A percentile compares a stretch with the other conserved stretches of the same genome.
Evolutionary conservation across 257 asterid species (phyloP).

Genomic region (Solanum habrochaites): DNA sequence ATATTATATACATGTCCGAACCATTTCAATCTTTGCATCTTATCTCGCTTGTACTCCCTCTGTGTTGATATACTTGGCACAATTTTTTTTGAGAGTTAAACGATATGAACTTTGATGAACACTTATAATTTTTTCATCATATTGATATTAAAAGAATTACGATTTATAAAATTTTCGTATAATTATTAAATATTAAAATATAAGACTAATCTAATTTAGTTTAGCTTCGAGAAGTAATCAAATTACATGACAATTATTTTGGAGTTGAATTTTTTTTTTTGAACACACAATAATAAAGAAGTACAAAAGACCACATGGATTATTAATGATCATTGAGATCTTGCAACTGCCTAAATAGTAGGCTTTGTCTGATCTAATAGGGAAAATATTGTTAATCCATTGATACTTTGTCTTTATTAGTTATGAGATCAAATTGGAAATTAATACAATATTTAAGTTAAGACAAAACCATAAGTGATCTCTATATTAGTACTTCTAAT

Average conservation of each 20-base stretch:
- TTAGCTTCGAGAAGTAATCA: neutral
- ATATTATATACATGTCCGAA: neutral
- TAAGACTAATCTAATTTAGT: neutral
- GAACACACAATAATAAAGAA: neutral
- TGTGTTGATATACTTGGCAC: neutral
- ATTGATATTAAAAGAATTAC: neutral
- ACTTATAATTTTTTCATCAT: neutral
- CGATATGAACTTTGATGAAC: fast-evolving
- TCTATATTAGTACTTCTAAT: neutral
- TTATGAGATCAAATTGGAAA: neutral
- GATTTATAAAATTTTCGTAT: neutral
- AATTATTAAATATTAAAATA: neutral
- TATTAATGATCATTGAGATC: neutral
- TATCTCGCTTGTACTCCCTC: neutral
- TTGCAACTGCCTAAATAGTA: neutral
- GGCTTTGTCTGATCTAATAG: neutral
- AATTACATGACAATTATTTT: neutral
- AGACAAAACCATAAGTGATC: neutral
- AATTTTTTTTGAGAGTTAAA: neutral
- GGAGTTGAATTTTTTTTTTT: neutral
- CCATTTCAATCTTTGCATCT: neutral
- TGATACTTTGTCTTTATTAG: neutral
- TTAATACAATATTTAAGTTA: neutral
- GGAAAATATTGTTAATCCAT: neutral
- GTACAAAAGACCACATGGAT: neutral